A percentile compares a stretch with the other conserved stretches of the same genome.
Evolutionary conservation across 208 protist species (phyloP).

Genomic region (Acanthamoeba triangularis): DNA sequence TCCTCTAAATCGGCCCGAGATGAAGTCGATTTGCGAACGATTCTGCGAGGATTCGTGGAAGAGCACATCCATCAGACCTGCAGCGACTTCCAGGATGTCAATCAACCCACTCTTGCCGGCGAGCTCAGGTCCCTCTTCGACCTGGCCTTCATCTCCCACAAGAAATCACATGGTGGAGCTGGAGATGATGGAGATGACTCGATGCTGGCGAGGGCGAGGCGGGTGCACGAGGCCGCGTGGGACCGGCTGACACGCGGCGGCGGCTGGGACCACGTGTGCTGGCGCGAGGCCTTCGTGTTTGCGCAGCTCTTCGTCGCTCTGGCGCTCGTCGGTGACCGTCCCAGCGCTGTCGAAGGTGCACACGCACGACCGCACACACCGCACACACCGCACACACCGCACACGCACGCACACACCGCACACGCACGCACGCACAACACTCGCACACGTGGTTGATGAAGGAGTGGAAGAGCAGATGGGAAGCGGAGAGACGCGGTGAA

Average conservation of each 20-base stretch:
- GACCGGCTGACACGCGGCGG: neutral
- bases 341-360: no score
- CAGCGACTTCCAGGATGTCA: neutral
- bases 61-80: constrained; percentile 18
- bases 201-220: neutral
- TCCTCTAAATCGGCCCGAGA: neutral
- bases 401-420: no score
- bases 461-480: neutral
- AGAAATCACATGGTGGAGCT: no score
- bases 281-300: constrained; percentile 76
- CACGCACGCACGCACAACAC: neutral
- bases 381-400: no score
- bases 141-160: neutral
- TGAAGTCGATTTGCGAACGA: neutral
- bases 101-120: neutral
- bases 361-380: no score
- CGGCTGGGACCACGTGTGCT: constrained; percentile 78
- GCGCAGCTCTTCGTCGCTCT: constrained; percentile 56
- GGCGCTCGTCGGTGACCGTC: neutral
- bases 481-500: constrained; percentile 8
- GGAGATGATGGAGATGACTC: neutral
- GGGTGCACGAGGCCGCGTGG: constrained; percentile 38
- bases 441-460: neutral
- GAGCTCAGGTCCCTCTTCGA: neutral
- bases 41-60: neutral